phyloP scores from a whole-genome alignment of 1,139 yeast species.

The Meyerozyma elateridarum region DNA sequence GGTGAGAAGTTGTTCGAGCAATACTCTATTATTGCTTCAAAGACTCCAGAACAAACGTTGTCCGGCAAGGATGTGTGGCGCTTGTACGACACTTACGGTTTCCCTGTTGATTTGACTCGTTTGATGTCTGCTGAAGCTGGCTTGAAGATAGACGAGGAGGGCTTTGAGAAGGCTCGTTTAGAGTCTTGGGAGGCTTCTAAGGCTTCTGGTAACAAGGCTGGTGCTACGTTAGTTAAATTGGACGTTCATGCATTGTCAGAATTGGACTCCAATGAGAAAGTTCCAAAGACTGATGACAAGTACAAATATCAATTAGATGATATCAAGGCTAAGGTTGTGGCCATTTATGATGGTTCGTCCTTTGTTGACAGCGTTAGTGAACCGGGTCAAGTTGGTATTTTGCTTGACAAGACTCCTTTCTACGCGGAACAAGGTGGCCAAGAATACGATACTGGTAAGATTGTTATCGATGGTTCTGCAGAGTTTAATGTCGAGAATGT shows the following conservation, averaged over 20 bases:
- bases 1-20: slow-evolving; percentile 96
- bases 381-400: slow-evolving; percentile 57
- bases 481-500: slow-evolving; percentile 91
- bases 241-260: slow-evolving; percentile 85
- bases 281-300: slow-evolving; percentile 80
- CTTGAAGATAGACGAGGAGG: slow-evolving; percentile 85
- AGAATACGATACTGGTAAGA: slow-evolving; percentile 90
- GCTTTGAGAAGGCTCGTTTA: slow-evolving; percentile 82
- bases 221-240: slow-evolving; percentile 62
- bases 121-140: slow-evolving; percentile 99
- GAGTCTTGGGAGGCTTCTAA: slow-evolving; percentile 94
- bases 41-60: slow-evolving; percentile 68
- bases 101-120: slow-evolving; percentile 96
- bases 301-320: slow-evolving; percentile 67
- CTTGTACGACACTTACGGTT: slow-evolving; percentile 97
- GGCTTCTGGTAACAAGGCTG: slow-evolving; percentile 66
- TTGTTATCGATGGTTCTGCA: slow-evolving; percentile 80
- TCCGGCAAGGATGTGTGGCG: slow-evolving; percentile 98
- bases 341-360: slow-evolving; percentile 62
- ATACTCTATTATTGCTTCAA: slow-evolving; percentile 79
- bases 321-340: slow-evolving; percentile 59
- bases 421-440: slow-evolving; percentile 99
- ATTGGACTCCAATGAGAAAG: slow-evolving; percentile 50
- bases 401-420: slow-evolving; percentile 87
- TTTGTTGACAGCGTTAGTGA: slow-evolving; percentile 45